phyloP scores from a whole-genome alignment of 2,329 filamentous ascomycete genomes.

The Colletotrichum endophyticum region DNA sequence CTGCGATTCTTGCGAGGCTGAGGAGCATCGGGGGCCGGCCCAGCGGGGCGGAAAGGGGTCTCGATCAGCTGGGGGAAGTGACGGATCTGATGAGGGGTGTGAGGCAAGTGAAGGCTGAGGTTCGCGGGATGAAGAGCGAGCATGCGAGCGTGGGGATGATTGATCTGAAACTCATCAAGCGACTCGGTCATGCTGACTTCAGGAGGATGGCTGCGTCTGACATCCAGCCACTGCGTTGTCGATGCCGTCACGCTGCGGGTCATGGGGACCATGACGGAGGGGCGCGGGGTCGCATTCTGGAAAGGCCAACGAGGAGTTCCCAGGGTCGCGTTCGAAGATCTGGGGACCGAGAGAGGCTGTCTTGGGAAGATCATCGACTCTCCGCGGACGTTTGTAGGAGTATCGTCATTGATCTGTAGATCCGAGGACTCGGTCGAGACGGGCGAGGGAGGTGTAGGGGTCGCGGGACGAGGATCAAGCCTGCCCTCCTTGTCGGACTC shows the following conservation, averaged over 20 bases:
- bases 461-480: not conserved
- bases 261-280: conserved; percentile 2
- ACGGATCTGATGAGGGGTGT: not conserved
- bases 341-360: not conserved
- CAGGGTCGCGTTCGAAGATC: not conserved
- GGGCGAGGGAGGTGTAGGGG: conserved; percentile 5
- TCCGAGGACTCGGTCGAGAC: not conserved
- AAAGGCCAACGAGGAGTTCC: conserved; percentile 12
- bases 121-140: not conserved
- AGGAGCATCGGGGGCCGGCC: not conserved
- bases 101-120: not conserved
- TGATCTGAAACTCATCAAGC: conserved; percentile 13
- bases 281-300: conserved; percentile 8
- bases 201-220: not conserved
- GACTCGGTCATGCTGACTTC: conserved; percentile 11
- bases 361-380: conserved; percentile 5
- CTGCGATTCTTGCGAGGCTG: not conserved
- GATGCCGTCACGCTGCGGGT: not conserved
- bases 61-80: conserved; percentile 1
- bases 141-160: not conserved
- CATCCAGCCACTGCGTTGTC: not conserved
- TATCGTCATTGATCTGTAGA: not conserved
- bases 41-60: not conserved
- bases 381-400: not conserved
- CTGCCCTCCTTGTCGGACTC: not conserved